Base-by-base conservation (phyloP, 129 eudicot genomes). In the Cynara cardunculus region DNA sequence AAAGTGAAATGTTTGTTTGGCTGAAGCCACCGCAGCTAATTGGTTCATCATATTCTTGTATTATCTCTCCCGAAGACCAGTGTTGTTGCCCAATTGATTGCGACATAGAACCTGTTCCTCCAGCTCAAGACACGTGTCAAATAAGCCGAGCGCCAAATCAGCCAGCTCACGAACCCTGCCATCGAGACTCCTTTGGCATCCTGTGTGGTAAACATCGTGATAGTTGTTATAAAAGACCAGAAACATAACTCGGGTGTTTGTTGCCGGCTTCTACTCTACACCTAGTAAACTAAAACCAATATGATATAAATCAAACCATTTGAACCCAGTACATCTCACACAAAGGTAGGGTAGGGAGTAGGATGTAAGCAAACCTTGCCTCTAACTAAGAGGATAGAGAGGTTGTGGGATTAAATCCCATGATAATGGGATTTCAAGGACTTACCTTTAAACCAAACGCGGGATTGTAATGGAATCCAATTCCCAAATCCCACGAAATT, bases 91-190 rank as follows among this genome's bases (percentile, higher is more conserved):
- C 98, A 94, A 85, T 94, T 94, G 9, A 94, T 87, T 72, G 91
- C 94, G 1, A 95, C 99, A 25, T 95, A 95, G 19, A 95, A 78
- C 74, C 99, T 87, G 89, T 95, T 95, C 87, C 97, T 89, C 99
- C 99, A 95, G 85, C 99, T 95, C 77, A 95, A 46, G 12, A 89
- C 99, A n/a, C 99, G 88, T 7, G 99, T 95, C 81, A 95, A 84
- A 84, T 95, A 95, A 13, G 99, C 99, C 8, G 99, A 95, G 26
- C 99, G 91, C 99, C 99, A 95, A 0, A 95, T 84, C 53, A 95
- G 79, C 97, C 97, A 95, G 87, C 99, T 95, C 24, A 85, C 34
- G 34, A 95, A 95, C 74, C 99, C 98, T 7, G 98, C 98, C 68
- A 88, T 53, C 0, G 98, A 85, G 3, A 94, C 67, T 25, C 98